These are phyloP conservation scores for Artomyces pyxidatus DNA, from an alignment of 768 basidiomycete genomes.

Conservation along the genomic window DNA sequence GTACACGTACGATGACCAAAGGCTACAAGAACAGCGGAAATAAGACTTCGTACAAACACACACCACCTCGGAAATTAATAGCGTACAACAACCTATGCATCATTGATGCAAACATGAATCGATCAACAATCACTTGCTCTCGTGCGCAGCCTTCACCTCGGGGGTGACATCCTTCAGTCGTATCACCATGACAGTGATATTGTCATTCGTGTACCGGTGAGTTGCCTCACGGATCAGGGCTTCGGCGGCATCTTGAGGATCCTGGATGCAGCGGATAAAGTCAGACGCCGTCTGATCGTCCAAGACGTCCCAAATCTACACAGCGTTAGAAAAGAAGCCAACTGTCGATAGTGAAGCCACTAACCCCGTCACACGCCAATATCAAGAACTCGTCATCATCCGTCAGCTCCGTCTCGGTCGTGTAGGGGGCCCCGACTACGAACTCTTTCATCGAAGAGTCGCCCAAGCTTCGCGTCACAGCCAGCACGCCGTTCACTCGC, in stretches of 20 bases:
- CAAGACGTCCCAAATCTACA: conserved; percentile 92
- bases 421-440: conserved; percentile 96
- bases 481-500: conserved; percentile 93
- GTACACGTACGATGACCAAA: too few species aligned
- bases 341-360: conserved; percentile 25
- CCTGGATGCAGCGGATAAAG: conserved; percentile 58
- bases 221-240: conserved; percentile 78
- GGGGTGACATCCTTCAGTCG: conserved; percentile 52
- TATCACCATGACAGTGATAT: conserved; percentile 86
- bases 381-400: conserved; percentile 92
- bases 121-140: background rate
- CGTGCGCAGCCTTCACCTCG: conserved; percentile 10
- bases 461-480: conserved; percentile 91
- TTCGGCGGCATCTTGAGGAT: conserved; percentile 78
- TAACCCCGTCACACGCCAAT: conserved; percentile 93
- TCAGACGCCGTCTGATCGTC: conserved; percentile 89
- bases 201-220: conserved; percentile 85
- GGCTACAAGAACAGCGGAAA: too few species aligned
- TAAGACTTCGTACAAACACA: too few species aligned
- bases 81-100: background rate
- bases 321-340: background rate
- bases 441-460: conserved; percentile 99
- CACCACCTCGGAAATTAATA: background rate
- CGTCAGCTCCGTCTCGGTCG: conserved; percentile 91
- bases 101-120: background rate